These are phyloP conservation scores for Protomyces inundatus DNA, from an alignment of 1,139 yeast genomes.

Conservation along the genomic window DNA sequence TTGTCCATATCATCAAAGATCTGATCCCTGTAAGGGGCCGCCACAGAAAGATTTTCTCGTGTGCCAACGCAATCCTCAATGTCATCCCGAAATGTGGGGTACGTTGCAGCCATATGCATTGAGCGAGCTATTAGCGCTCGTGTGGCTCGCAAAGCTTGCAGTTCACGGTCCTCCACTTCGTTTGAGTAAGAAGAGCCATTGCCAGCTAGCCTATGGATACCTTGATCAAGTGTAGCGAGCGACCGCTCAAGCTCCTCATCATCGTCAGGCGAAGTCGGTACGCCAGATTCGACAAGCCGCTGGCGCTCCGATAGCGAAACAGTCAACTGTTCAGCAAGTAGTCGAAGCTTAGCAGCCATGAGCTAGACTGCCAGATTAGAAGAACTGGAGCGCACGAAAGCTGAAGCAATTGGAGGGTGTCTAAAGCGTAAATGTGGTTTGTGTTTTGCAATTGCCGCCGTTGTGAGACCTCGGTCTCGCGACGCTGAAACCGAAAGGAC, in stretches of 20 bases:
- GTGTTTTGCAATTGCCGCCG: too few species aligned
- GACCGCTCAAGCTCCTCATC: conserved; percentile 15
- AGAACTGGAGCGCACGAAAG: too few species aligned
- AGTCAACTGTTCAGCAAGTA: conserved; percentile 12
- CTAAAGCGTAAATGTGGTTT: too few species aligned
- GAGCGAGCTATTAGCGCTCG: too few species aligned
- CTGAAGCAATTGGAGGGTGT: too few species aligned
- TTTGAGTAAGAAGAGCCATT: background rate
- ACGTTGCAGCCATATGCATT: too few species aligned
- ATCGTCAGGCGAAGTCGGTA: conserved; percentile 8
- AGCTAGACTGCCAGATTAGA: too few species aligned
- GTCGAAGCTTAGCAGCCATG: conserved; percentile 4
- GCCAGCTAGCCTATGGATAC: conserved; percentile 1
- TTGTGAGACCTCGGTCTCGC: too few species aligned
- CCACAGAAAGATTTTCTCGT: too few species aligned
- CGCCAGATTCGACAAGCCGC: conserved; percentile 1
- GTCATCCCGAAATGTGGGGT: background rate
- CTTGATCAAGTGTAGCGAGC: conserved; percentile 1
- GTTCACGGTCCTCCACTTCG: too few species aligned
- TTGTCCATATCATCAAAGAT: background rate
- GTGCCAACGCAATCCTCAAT: background rate
- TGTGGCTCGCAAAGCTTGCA: too few species aligned
- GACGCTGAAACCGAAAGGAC: too few species aligned
- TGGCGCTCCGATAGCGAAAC: conserved; percentile 14
- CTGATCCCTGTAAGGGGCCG: background rate